phyloP scores from a whole-genome alignment of 1,139 yeast genomes.

The Scheffersomyces illinoinensis region DNA sequence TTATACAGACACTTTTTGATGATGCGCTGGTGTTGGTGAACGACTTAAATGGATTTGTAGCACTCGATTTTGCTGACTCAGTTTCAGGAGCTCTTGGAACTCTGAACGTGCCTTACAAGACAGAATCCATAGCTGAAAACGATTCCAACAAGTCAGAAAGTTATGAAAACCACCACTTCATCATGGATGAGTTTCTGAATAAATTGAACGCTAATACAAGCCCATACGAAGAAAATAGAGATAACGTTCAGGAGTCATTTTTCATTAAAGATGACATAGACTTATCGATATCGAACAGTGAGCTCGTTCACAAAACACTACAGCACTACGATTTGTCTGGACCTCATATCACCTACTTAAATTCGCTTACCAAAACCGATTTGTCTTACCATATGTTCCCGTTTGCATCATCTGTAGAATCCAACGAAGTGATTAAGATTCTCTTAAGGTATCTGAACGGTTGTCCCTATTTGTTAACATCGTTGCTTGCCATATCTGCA shows the following conservation, averaged over 20 bases:
- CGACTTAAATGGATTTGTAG: conserved; percentile 47
- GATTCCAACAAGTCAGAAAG: conserved; percentile 6
- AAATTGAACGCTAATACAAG: conserved; percentile 1
- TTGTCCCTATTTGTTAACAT: conserved; percentile 37
- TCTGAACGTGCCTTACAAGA: conserved; percentile 4
- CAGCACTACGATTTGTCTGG: conserved; percentile 23
- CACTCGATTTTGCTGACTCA: conserved; percentile 16
- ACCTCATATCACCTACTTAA: conserved; percentile 34
- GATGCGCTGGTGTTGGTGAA: conserved; percentile 54
- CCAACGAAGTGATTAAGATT: conserved; percentile 35
- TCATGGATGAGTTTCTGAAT: conserved; percentile 7
- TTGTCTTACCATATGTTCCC: conserved; percentile 37
- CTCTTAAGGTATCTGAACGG: conserved; percentile 34
- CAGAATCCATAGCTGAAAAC: conserved; percentile 1
- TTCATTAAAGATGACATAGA: conserved; percentile 3
- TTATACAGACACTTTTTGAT: conserved; percentile 36
- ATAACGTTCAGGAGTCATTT: neutral
- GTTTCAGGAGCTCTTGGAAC: conserved; percentile 1
- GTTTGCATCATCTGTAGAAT: conserved; percentile 37
- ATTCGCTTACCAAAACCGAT: conserved; percentile 28
- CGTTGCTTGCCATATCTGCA: conserved; percentile 39
- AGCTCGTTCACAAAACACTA: conserved; percentile 26
- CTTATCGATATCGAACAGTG: conserved; percentile 15
- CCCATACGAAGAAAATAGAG: neutral
- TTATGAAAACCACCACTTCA: conserved; percentile 7